These are phyloP conservation scores for Pisolithus tinctorius DNA, from an alignment of 768 basidiomycete genomes.

Conservation along the genomic window DNA sequence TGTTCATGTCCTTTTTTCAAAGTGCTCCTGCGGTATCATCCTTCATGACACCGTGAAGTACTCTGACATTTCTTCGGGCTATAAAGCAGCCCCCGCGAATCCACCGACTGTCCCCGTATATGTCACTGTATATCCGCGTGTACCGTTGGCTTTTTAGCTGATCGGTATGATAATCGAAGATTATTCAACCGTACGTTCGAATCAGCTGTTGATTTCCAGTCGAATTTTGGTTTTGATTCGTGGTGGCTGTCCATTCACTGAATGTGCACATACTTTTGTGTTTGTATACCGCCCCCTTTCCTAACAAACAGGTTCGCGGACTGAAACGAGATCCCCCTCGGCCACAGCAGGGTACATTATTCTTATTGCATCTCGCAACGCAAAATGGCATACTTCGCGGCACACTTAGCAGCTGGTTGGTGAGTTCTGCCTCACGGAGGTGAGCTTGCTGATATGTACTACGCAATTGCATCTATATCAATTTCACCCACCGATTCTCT, in stretches of 20 bases:
- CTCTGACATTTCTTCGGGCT: slow-evolving; percentile 35
- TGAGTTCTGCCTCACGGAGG: slow-evolving; percentile 22
- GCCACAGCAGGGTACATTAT: slow-evolving; percentile 66
- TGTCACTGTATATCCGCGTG: slow-evolving; percentile 56
- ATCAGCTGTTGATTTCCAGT: too few species aligned
- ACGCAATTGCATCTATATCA: slow-evolving; percentile 54
- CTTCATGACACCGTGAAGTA: background rate
- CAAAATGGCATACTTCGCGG: slow-evolving; percentile 63
- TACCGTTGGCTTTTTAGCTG: slow-evolving; percentile 54
- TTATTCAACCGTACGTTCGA: slow-evolving; percentile 49
- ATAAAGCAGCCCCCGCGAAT: slow-evolving; percentile 65
- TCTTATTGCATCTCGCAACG: slow-evolving; percentile 52
- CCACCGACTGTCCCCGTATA: slow-evolving; percentile 76
- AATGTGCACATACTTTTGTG: slow-evolving; percentile 20
- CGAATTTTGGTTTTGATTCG: too few species aligned
- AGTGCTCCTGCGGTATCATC: background rate
- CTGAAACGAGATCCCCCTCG: slow-evolving; percentile 15
- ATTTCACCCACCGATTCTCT: background rate
- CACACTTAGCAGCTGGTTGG: slow-evolving; percentile 66
- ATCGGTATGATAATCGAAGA: slow-evolving; percentile 54
- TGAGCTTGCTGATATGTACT: background rate
- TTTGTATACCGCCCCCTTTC: slow-evolving; percentile 17
- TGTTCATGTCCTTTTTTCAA: slow-evolving; percentile 29
- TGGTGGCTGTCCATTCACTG: background rate
- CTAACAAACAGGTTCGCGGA: slow-evolving; percentile 2